Base-by-base conservation (phyloP, 345 rosid genomes). In the Noccaea bulbosa region DNA sequence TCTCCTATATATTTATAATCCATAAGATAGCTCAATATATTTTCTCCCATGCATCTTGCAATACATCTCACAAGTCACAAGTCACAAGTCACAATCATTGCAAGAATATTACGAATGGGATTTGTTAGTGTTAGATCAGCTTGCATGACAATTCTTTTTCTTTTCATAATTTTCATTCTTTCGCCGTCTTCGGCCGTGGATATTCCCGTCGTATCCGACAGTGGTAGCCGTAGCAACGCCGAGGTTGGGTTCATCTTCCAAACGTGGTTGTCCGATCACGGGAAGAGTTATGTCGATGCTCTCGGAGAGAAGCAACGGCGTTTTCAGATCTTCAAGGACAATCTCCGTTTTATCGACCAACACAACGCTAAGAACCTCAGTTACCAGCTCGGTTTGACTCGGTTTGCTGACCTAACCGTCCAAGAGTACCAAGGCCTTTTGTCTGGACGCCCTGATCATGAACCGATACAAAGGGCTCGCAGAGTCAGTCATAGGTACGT, bases 321-420 rank as follows among this genome's bases (percentile, higher is more conserved):
- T 66, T 86, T 90, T 74, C 55, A 81, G 76, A 79, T 86, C 41
- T 93, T 93, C 49, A 87, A 83, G 72, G 97, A 88, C 35, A 93
- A 93, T 59, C 83, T 93, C 48, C 77, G 79, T 69, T 90, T 87
- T 71, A 83, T 93, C 40, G 93, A 93, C 53, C 84, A 83, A 6
- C 97, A 88, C 71, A 90, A 90, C 81, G 78, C 88, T 1, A 78
- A 63, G 78, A 78, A 80, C 79, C 86, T 69, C 75, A 74, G 81
- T 15, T 93, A 79, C 72, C 58, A 16, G 69, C 80, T 93, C 30
- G 96, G 97, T 11, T 78, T 88, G 82, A 93, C 77, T 84, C 86
- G 83, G 72, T 93, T 93, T 58, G 92, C 97, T 32, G 97, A 93
- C 61, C 73, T 93, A 56, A 87, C 92, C 50, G 86, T 88, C 73